phyloP scores from a whole-genome alignment of 495 filamentous ascomycete genomes.

The Copromyces sp. region DNA sequence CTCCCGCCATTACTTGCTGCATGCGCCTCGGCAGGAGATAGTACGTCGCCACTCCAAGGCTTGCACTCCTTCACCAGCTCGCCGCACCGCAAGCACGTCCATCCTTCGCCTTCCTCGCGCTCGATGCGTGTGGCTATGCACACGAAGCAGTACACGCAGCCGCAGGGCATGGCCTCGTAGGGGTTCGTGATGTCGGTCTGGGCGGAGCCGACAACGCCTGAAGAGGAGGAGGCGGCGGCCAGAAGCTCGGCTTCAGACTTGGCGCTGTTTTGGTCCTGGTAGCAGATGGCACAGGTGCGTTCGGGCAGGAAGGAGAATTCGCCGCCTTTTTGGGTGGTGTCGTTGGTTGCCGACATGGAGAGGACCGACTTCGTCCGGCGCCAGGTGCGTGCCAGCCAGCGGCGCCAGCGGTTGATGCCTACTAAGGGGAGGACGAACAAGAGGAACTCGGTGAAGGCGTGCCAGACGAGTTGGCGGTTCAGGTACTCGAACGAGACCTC shows the following conservation, averaged over 20 bases:
- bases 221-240: slow-evolving; percentile 49
- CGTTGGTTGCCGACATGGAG: slow-evolving; percentile 25
- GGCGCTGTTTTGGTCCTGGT: slow-evolving; percentile 76
- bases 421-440: slow-evolving; percentile 91
- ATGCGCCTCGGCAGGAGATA: slow-evolving; percentile 45
- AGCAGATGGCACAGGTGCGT: slow-evolving; percentile 95
- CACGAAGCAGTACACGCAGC: slow-evolving; percentile 93
- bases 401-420: slow-evolving; percentile 82
- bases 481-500: slow-evolving; percentile 97
- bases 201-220: slow-evolving; percentile 73
- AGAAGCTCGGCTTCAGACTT: slow-evolving; percentile 60
- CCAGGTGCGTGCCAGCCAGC: slow-evolving; percentile 80
- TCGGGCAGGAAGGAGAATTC: slow-evolving; percentile 82
- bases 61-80: slow-evolving; percentile 78
- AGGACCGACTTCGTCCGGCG: slow-evolving; percentile 60
- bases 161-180: slow-evolving; percentile 84
- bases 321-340: slow-evolving; percentile 48
- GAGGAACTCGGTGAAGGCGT: slow-evolving; percentile 96
- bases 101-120: slow-evolving; percentile 90
- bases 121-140: slow-evolving; percentile 87
- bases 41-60: slow-evolving; percentile 85
- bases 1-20: slow-evolving; percentile 34
- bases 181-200: slow-evolving; percentile 95
- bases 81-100: slow-evolving; percentile 88
- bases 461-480: slow-evolving; percentile 96